A percentile compares a stretch with the other conserved stretches of the same genome.
Conservation (phyloP, 176 grass and related monocot genomes). For the Coix lacrymajobi region DNA sequence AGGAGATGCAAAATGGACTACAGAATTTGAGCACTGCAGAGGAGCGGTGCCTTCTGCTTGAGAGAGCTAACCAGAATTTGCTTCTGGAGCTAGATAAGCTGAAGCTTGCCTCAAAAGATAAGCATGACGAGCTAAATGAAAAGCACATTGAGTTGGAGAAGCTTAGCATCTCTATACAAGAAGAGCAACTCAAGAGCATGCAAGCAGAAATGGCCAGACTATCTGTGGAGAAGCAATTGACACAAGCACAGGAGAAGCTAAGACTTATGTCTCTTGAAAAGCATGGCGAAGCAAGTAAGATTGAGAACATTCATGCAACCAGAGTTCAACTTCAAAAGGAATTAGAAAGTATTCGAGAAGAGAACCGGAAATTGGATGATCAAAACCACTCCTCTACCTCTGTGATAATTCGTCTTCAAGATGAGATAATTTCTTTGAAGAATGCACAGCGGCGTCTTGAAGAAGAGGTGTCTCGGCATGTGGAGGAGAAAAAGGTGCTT, state of each 20-base stretch:
- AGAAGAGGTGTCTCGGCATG: slow-evolving; percentile 55
- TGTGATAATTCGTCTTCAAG: slow-evolving; percentile 71
- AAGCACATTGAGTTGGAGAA: slow-evolving; percentile 73
- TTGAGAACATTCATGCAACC: slow-evolving; percentile 48
- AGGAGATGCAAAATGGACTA: slow-evolving; percentile 61
- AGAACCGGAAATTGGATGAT: slow-evolving; percentile 62
- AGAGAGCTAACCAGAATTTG: slow-evolving; percentile 64
- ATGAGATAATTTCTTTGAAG: slow-evolving; percentile 87
- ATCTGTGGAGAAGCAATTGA: slow-evolving; percentile 65
- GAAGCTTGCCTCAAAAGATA: slow-evolving; percentile 55
- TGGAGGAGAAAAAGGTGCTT: slow-evolving; percentile 68
- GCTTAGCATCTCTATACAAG: slow-evolving; percentile 64
- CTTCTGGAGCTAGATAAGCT: slow-evolving; percentile 61
- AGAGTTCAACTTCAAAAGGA: slow-evolving; percentile 51
- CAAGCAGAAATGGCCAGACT: slow-evolving; percentile 63
- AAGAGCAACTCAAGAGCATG: slow-evolving; percentile 73
- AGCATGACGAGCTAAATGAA: slow-evolving; percentile 47
- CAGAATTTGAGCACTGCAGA: slow-evolving; percentile 48
- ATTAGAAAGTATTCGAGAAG: slow-evolving; percentile 53
- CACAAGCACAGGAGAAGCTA: slow-evolving; percentile 66
- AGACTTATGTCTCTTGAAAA: slow-evolving; percentile 59
- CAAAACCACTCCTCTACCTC: slow-evolving; percentile 62
- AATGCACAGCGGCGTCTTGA: slow-evolving; percentile 53
- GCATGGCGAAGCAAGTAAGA: slow-evolving; percentile 48
- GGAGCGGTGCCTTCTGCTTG: slow-evolving; percentile 50